Base-by-base conservation (phyloP, 805 yeast species). In the Metschnikowia lunata region DNA sequence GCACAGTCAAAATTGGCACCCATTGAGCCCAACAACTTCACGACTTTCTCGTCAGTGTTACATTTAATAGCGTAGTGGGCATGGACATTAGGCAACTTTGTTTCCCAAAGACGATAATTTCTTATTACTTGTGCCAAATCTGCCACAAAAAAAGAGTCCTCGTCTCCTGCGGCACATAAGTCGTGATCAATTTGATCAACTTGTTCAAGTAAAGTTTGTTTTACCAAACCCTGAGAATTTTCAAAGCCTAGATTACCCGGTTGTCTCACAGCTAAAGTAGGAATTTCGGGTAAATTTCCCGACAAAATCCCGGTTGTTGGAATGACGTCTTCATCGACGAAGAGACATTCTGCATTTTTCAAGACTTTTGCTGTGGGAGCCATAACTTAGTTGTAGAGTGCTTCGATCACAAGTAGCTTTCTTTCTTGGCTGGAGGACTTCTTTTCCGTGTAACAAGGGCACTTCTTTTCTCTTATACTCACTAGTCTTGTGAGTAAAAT, bases 41-140 rank as follows among this genome's bases (percentile, higher is more conserved):
- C 62, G 10, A 91, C 80, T 43, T 67, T 67, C 7, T 67, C 55
- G 60, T 88, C 82, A 32, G 89, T 85, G 71, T 91, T 91, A 69
- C 98, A 91, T 67, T 91, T 91, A 54, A 91, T 93, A 14, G 99
- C 99, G 65, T 90, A 91, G 59, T 76, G 83, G n/a, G 97, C 96
- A 45, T 78, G 76, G 31, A 91, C 83, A 36, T 82, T 70, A 15
- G 97, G 96, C 57, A 91, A 71, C 33, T 70, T 62, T 18, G 53
- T 40, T 27, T 61, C 59, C 97, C 98, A 91, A 34, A 78, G 68
- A n/a, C 63, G 50, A 48, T 74, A 74, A 43, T 88, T 74, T 46
- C 82, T 74, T 47, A 70, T 71, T 30, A 93, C 76, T 56, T 84
- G 83, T 27, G 86, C 88, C 48, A 88, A 65, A 65, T 91, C 96